phyloP scores from a whole-genome alignment of 2,329 filamentous ascomycete genomes.

The Neurospora sp. region DNA sequence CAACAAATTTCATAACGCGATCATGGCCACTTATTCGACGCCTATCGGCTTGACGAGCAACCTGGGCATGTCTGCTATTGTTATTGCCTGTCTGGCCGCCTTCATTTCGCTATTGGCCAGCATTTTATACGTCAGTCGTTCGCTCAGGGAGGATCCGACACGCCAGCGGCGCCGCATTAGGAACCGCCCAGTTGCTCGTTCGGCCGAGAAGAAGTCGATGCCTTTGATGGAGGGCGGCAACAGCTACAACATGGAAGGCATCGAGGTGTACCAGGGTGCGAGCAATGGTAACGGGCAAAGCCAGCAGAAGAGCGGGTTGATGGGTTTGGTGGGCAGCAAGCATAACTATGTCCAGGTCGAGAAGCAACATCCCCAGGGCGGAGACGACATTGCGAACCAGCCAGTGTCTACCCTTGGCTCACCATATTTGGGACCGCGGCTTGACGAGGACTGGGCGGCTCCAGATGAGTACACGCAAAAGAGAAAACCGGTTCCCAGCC shows the following conservation, averaged over 20 bases:
- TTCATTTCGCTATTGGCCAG: slow-evolving; percentile 15
- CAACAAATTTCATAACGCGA: slow-evolving; percentile 14
- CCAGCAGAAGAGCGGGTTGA: background rate
- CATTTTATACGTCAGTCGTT: slow-evolving; percentile 8
- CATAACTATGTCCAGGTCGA: slow-evolving; percentile 25
- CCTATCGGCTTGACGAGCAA: slow-evolving; percentile 18
- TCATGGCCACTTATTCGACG: slow-evolving; percentile 19
- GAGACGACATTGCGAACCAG: slow-evolving; percentile 3
- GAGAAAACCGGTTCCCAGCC: background rate
- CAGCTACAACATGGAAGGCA: slow-evolving; percentile 3
- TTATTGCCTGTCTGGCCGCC: slow-evolving; percentile 20
- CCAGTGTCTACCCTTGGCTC: slow-evolving; percentile 1
- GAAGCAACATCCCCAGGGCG: slow-evolving; percentile 15
- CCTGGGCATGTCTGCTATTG: slow-evolving; percentile 16
- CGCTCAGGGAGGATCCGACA: background rate
- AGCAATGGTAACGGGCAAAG: background rate
- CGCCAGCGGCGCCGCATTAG: background rate
- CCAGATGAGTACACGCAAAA: slow-evolving; percentile 12
- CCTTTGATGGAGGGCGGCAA: background rate
- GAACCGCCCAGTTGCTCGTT: background rate
- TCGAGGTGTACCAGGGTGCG: background rate
- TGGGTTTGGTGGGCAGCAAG: slow-evolving; percentile 7
- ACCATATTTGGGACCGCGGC: slow-evolving; percentile 2
- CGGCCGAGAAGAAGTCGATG: background rate
- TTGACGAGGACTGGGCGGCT: slow-evolving; percentile 16